Base-by-base conservation (phyloP, 1,139 yeast species). In the Ogataea hybrid region DNA sequence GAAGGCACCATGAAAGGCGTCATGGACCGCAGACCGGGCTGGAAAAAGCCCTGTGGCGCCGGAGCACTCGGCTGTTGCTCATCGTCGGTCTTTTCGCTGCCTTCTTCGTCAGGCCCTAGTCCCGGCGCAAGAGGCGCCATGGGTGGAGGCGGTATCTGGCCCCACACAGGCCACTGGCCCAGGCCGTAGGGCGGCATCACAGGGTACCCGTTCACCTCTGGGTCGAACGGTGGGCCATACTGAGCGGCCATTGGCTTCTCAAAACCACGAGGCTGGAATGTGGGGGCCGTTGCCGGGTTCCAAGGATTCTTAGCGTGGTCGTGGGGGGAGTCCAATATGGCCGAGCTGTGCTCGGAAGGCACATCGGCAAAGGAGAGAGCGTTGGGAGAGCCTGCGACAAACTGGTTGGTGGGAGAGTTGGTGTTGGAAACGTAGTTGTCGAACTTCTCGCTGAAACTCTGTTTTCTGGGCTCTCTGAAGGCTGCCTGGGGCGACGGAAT, bases 241-340 rank as follows among this genome's bases (percentile, higher is more conserved):
- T 39, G 52, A 4, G 44, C n/a, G 5, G 44, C 12, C 23, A n/a
- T 32, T 9, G 33, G 42, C 21, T 36, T 48, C 49, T 43, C 48
- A 33, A 41, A 36, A n/a, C 48, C 52, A 23, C 50, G 41, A 20
- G 85, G 82, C 14, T 79, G 77, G 54, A 80, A 80, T 2, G 80
- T 63, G 10, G 80, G 62, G 2, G 82, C 80, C 14, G 81, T 65
- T 3, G 84, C 84, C 0, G 84, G 84, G 56, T 79, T 79, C 86
- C 86, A 81, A 51, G 79, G 75, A 52, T 67, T 73, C 32, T 68
- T 73, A 9, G 37, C 22, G 9, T 47, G 46, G 12, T 47, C 50
- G 23, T 49, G 33, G 2, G 52, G 44, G 11, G 54, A 59, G 28
- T 63, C 68, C 32, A 58, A 43, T 14, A 54, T 48, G 10, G 52